Conservation (phyloP, 768 basidiomycete genomes). For the Podaxis sp. region DNA sequence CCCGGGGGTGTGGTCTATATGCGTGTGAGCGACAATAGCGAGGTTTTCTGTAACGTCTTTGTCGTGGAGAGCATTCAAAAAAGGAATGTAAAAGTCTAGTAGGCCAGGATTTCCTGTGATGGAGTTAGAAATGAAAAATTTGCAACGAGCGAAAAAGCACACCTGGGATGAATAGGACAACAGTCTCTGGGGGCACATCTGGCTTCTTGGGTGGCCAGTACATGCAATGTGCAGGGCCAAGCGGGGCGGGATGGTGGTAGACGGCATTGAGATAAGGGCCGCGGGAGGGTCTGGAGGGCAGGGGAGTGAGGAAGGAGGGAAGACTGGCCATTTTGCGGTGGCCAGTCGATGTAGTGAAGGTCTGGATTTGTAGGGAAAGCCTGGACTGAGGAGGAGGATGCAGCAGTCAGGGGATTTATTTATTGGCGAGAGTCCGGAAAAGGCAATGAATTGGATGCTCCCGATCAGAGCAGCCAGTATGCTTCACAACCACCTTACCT, state of each 20-base stretch:
- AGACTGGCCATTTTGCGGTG: conserved; percentile 18
- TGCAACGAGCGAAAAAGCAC: neutral
- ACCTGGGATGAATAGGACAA: conserved; percentile 54
- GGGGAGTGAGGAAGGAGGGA: conserved; percentile 31
- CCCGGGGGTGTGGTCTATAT: conserved; percentile 61
- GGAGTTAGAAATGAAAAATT: conserved; percentile 4
- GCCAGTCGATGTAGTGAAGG: neutral
- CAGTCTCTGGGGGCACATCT: conserved; percentile 24
- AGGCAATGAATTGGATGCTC: conserved; percentile 1
- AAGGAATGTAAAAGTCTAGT: conserved; percentile 64
- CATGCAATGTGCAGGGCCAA: conserved; percentile 44
- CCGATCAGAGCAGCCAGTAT: conserved; percentile 1
- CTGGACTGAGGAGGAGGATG: neutral
- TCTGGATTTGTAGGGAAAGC: neutral
- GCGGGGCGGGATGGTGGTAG: conserved; percentile 35
- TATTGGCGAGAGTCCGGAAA: neutral
- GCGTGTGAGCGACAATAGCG: conserved; percentile 59
- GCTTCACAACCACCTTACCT: neutral
- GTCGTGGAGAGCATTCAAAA: conserved; percentile 51
- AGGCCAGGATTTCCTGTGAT: conserved; percentile 56
- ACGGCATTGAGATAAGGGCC: conserved; percentile 26
- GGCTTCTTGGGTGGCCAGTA: conserved; percentile 46
- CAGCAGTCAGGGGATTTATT: neutral
- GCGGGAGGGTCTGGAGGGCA: conserved; percentile 14
- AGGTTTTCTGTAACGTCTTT: conserved; percentile 32